phyloP scores from a whole-genome alignment of 139 green algal species.

The Haematococcus lacustris region DNA sequence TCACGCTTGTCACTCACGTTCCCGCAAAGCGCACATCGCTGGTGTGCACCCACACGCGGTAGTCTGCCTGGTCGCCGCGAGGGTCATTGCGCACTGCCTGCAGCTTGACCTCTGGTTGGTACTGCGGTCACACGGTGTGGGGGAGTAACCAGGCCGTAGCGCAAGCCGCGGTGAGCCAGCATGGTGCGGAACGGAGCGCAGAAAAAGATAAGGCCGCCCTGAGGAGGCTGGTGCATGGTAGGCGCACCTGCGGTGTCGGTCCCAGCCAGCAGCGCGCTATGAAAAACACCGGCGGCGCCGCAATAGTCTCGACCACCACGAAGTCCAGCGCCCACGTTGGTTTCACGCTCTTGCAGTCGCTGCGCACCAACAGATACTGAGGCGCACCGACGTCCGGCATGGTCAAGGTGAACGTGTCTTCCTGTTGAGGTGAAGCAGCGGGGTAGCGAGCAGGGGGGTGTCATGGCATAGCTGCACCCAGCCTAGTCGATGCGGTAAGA shows the following conservation, averaged over 20 bases:
- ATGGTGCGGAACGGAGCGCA: not conserved
- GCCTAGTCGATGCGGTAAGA: too few relatives aligned
- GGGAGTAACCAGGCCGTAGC: not conserved
- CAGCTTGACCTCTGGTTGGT: slow-evolving; percentile 4
- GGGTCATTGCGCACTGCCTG: not conserved
- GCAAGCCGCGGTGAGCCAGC: not conserved
- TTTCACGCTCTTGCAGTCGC: not conserved
- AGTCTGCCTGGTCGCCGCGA: slow-evolving; percentile 3
- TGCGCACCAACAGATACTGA: not conserved
- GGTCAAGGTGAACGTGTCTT: not conserved
- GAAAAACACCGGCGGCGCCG: not conserved
- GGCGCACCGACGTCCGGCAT: not conserved
- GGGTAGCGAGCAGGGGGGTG: too few relatives aligned
- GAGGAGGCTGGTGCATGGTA: not conserved
- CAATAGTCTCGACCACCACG: not conserved
- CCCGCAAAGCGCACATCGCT: slow-evolving; percentile 1
- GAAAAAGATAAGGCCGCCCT: not conserved
- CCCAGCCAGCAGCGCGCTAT: slow-evolving; percentile 1
- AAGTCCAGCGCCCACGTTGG: not conserved
- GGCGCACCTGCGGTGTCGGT: not conserved
- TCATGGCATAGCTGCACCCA: too few relatives aligned
- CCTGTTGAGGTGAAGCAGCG: too few relatives aligned
- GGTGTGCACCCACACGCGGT: slow-evolving; percentile 11
- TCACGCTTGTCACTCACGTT: not conserved
- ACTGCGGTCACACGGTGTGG: not conserved